phyloP scores from a whole-genome alignment of 352 stramenopile species.

The Pythium guiyangense region DNA sequence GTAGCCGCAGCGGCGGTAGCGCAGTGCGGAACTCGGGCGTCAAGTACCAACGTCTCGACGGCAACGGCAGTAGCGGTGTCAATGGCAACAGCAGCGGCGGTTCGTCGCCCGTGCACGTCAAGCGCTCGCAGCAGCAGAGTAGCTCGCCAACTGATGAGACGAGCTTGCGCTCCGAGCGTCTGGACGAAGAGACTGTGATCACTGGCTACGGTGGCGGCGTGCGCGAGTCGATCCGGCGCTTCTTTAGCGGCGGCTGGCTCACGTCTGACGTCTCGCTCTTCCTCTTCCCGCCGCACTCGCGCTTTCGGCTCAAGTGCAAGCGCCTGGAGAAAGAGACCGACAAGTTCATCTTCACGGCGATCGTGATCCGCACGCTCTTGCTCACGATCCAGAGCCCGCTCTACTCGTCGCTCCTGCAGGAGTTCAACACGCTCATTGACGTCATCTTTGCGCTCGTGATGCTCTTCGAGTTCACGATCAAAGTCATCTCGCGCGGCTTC shows the following conservation, averaged over 20 bases:
- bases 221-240: conserved; percentile 25
- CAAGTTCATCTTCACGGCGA: conserved; percentile 80
- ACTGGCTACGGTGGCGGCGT: conserved; percentile 2
- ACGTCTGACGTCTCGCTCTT: conserved; percentile 78
- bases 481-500: conserved; percentile 76
- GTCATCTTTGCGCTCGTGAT: conserved; percentile 67
- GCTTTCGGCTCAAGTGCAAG: conserved; percentile 60
- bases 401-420: conserved; percentile 75
- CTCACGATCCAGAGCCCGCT: conserved; percentile 72
- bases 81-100: background rate
- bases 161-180: background rate
- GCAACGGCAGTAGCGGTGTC: conserved; percentile 1
- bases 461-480: conserved; percentile 81
- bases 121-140: conserved; percentile 1
- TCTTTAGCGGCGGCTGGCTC: conserved; percentile 67
- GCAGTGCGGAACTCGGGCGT: background rate
- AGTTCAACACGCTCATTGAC: conserved; percentile 73
- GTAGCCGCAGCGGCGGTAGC: background rate
- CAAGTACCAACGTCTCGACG: conserved; percentile 14
- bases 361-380: conserved; percentile 72
- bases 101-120: conserved; percentile 3
- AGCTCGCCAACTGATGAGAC: background rate
- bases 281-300: conserved; percentile 64
- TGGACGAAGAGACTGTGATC: conserved; percentile 1
- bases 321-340: conserved; percentile 78